Base-by-base conservation (phyloP, 2,329 filamentous ascomycete species). In the Ambrosiella cleistominuta region DNA sequence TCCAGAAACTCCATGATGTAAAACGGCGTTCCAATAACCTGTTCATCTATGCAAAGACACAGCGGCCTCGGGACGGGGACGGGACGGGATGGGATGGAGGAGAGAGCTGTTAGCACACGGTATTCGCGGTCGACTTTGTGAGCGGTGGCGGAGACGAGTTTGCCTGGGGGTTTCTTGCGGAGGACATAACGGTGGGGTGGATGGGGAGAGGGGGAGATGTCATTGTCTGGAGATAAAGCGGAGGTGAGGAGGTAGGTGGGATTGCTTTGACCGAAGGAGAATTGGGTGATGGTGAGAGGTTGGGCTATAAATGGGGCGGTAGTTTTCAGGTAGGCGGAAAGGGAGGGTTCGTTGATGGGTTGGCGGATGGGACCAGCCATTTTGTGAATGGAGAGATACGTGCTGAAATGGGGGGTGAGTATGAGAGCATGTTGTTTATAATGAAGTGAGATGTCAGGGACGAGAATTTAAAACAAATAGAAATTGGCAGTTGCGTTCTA, bases 1-100 rank as follows among this genome's bases (percentile, higher is more conserved):
- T 95, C 86, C 61, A 97, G 76, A 68, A 93, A 97, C 68, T 88
- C 83, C 93, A 98, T 97, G 66, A 97, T 83, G 72, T 98, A 97
- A 70, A 97, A 98, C 5, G 89, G 80, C 7, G 90, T 97, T 58
- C 90, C 93, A 62, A 97, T 76, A 42, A 97, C 76, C 59, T 70
- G 72, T 45, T 76, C 73, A 71, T 97, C 90, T 69, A 94, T 85
- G 71, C 93, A 98, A 15, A 97, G 78, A 66, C 83, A 85, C 69
- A 88, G 85, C 9, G 88, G 81, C 68, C 79, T 83, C 3, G 93
- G 93, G 0, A 95, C 88, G 0, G 90, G 87, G 7, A 97, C 88
- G 0, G 90, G 87, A 7, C 96, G 27, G n/a, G 13, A 13, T 15
- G 38, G 37, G 9, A 47, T n/a, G 15, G 9, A n/a, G 27, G 17